Base-by-base conservation (phyloP, 2,329 filamentous ascomycete genomes). In the Zarea fungicola region DNA sequence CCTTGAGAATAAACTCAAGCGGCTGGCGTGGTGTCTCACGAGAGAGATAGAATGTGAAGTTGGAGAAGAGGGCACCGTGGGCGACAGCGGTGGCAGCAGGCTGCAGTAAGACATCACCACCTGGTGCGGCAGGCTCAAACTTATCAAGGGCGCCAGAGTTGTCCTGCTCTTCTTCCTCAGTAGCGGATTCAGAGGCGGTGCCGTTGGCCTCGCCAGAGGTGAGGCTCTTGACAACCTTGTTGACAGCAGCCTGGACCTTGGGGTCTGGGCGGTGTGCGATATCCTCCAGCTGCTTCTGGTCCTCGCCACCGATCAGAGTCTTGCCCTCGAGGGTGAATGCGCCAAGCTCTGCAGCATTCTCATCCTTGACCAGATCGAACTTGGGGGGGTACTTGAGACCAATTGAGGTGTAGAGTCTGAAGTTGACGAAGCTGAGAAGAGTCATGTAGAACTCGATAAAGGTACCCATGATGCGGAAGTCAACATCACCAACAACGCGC, bases 361-460 rank as follows among this genome's bases (percentile, higher is more conserved):
- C 90, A 62, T 97, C 93, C 70, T 88, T 92, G 63, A 76, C 77
- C 58, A 81, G 75, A 65, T 96, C 89, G 60, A 97, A 97, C 68
- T 90, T 96, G 53, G 93, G 93, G 16, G 93, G 93, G 65, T 99
- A 99, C 50, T 96, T 89, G 54, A 99, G 73, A 8, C 93, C 93
- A 55, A 95, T 76, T 1, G 88, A 84, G 1, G 90, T 96, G 73
- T 96, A 99, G 40, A 99, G 77, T 55, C 89, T 78, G 76, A 90
- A 99, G 76, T 99, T 96, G 70, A 97, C 84, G 62, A 99, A 99
- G 52, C 92, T 87, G 18, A 99, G 76, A 13, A 99, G 78, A 5
- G 92, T 97, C 61, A 95, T 96, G 75, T 99, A 99, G 68, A 99
- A 99, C 67, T 99, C 92, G 56, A 99, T 84, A 64, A 99, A 99